phyloP scores from a whole-genome alignment of 345 rosid genomes.

The Nasturtium officinale region DNA sequence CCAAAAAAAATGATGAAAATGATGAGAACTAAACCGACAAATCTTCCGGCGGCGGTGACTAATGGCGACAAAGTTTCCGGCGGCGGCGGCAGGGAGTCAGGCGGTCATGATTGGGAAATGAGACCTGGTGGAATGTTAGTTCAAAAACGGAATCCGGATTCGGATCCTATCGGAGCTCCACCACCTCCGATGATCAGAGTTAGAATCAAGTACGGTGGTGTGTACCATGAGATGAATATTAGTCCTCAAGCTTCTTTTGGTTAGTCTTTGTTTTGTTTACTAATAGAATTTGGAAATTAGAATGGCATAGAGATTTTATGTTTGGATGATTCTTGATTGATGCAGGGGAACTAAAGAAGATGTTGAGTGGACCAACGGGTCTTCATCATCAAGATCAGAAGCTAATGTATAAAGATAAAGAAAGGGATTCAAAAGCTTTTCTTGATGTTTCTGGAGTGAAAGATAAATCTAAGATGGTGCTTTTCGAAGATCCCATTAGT shows the following conservation, averaged over 20 bases:
- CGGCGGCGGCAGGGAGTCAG: constrained; percentile 56
- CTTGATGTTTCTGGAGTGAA: constrained; percentile 88
- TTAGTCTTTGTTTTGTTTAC: constrained; percentile 29
- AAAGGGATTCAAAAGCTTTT: constrained; percentile 87
- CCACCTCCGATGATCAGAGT: constrained; percentile 90
- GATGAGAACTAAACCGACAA: constrained; percentile 63
- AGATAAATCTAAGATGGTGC: constrained; percentile 88
- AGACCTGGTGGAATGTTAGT: constrained; percentile 99
- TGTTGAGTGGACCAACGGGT: constrained; percentile 87
- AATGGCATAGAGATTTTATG: not conserved
- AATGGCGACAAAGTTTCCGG: constrained; percentile 50
- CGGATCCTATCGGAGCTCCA: constrained; percentile 60
- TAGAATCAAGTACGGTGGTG: constrained; percentile 85
- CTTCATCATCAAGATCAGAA: constrained; percentile 93
- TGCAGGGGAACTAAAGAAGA: constrained; percentile 96
- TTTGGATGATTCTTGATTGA: constrained; percentile 16
- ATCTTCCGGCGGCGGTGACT: constrained; percentile 42
- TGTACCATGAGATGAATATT: constrained; percentile 76
- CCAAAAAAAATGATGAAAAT: constrained; percentile 64
- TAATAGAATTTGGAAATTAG: not conserved
- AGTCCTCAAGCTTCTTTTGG: constrained; percentile 93
- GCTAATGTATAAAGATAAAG: constrained; percentile 85
- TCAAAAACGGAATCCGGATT: constrained; percentile 81
- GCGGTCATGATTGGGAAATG: constrained; percentile 78
- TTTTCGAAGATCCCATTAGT: constrained; percentile 81